Percentiles rank a stretch among this genome's conserved stretches.
These are phyloP conservation scores for Puya raimondii DNA, from an alignment of 176 grass and related monocot species.

Conservation along the genomic window DNA sequence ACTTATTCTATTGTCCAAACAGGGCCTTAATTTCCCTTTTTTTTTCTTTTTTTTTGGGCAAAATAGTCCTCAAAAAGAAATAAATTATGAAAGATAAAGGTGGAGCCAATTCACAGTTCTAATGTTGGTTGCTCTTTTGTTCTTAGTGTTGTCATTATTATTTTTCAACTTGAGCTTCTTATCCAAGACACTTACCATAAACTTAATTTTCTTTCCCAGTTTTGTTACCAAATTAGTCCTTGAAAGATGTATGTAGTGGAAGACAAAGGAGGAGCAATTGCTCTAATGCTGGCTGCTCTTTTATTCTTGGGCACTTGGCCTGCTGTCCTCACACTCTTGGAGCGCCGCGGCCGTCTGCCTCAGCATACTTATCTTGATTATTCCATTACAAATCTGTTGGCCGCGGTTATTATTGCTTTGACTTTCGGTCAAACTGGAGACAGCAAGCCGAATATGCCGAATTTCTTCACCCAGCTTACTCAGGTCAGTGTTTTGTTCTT, in stretches of 20 bases:
- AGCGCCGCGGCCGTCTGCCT: conserved; percentile 71
- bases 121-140: too few relatives aligned
- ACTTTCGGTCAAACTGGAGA: conserved; percentile 70
- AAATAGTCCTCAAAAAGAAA: too few relatives aligned
- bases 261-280: conserved; percentile 66
- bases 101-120: too few relatives aligned
- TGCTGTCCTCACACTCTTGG: conserved; percentile 75
- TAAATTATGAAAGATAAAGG: too few relatives aligned
- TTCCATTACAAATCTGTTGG: conserved; percentile 73
- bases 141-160: too few relatives aligned
- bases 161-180: too few relatives aligned
- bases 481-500: conserved; percentile 23
- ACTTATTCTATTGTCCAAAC: too few relatives aligned
- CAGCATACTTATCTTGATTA: conserved; percentile 94
- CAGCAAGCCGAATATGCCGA: conserved; percentile 45
- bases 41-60: too few relatives aligned
- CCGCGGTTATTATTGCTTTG: conserved; percentile 62
- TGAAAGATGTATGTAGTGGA: conserved; percentile 63
- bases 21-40: too few relatives aligned
- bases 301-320: conserved; percentile 91
- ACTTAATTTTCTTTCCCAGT: too few relatives aligned
- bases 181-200: too few relatives aligned
- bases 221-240: background rate
- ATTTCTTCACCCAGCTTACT: conserved; percentile 79
- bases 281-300: conserved; percentile 54